Base-by-base conservation (phyloP, 75 land plant species). In the Larix kaempferi region DNA sequence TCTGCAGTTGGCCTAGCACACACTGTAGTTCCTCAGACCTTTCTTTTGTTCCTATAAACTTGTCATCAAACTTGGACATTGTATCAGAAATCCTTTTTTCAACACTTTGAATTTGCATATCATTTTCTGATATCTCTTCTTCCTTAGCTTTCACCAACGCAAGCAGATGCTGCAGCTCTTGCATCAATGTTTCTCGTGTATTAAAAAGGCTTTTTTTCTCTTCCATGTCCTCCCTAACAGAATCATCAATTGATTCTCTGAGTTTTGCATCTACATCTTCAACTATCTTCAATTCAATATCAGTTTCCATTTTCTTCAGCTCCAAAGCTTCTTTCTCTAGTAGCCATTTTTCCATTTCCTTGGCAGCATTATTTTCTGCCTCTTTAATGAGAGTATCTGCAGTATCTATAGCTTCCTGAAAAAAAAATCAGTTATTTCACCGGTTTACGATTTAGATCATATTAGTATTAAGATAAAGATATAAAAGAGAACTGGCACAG, bases 161-260 rank as follows among this genome's bases (percentile, higher is more conserved):
- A 59, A 91, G 86, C 56, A 94, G 78, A n/a, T 85, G 86, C 10
- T 88, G 83, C 33, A 94, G 80, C 78, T 94, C 96, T 55, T 88
- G 77, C 6, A 52, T 77, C 59, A 94, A 79, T 4, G 74, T 29
- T 8, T 81, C 84, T 59, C 80, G 81, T 75, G 81, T 86, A 25
- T 75, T 80, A 5, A 13, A 59, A n/a, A 91, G 82, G 56, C 27
- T 15, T n/a, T 82, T 84, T 78, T 78, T 86, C 64, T 91, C 90
- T 62, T 59, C 63, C 57, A 23, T 78, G 8, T 94, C 94, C 59
- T 80, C 80, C 59, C 80, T 76, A 55, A 85, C 78, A 22, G 82
- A 77, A 23, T 59, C n/a, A 17, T 86, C 87, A 72, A 91, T 84
- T 3, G 80, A 77, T 71, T 67, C 25, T 78, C 86, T 77, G 23